These are phyloP conservation scores for Phytopythium delawarense DNA, from an alignment of 352 stramenopile species.

Conservation along the genomic window DNA sequence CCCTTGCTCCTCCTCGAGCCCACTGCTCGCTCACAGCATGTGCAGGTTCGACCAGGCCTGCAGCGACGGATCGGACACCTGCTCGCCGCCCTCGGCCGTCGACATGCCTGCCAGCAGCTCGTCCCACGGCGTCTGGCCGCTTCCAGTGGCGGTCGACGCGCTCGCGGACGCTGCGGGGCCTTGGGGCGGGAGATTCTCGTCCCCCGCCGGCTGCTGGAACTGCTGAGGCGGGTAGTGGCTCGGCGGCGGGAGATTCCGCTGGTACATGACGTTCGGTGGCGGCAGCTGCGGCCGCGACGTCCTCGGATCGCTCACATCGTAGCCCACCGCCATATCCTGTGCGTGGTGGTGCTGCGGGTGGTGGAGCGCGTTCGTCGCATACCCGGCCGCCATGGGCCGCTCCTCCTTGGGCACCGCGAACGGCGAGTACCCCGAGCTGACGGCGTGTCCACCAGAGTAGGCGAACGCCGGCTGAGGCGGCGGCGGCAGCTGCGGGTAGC, in stretches of 20 bases:
- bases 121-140: slow-evolving; percentile 46
- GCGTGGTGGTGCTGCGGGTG: not conserved
- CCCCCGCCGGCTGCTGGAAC: not conserved
- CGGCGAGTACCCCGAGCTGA: not conserved
- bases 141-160: slow-evolving; percentile 1
- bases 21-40: slow-evolving; percentile 43
- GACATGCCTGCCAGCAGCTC: slow-evolving; percentile 76
- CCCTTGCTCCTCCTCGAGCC: not conserved
- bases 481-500: slow-evolving; percentile 24
- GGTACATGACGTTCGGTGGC: slow-evolving; percentile 5
- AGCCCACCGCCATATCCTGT: not conserved
- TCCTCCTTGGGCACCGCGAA: slow-evolving; percentile 9
- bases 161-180: not conserved
- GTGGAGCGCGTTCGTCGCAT: not conserved
- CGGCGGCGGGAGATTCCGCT: slow-evolving; percentile 1
- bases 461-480: slow-evolving; percentile 17
- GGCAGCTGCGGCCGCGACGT: slow-evolving; percentile 12
- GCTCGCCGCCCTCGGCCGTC: slow-evolving; percentile 24
- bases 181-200: slow-evolving; percentile 4
- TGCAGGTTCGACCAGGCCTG: slow-evolving; percentile 72
- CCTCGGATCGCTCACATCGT: slow-evolving; percentile 12
- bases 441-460: not conserved
- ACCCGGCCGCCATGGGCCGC: slow-evolving; percentile 5
- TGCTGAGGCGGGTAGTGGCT: slow-evolving; percentile 3
- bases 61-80: slow-evolving; percentile 47